Evolutionary conservation across 805 yeast genomes (phyloP), one percentile per base, ranked within the genome.

Genomic region (Wickerhamiella dianesei): DNA sequence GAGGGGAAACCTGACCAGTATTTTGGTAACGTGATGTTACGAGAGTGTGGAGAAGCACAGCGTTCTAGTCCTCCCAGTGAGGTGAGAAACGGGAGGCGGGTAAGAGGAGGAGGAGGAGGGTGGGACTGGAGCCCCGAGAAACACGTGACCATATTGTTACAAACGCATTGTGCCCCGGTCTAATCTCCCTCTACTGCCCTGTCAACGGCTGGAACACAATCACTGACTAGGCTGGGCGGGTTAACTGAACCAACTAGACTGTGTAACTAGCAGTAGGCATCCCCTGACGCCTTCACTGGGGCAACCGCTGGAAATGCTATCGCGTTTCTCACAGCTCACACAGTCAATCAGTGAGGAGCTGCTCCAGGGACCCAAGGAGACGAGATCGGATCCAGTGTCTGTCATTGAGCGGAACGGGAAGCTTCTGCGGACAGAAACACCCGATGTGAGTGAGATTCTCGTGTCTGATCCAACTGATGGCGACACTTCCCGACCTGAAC

Each of bases 291-390:
- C n/a, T n/a, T n/a, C n/a, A n/a, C n/a, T n/a, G n/a, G n/a, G n/a
- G n/a, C n/a, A n/a, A n/a, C n/a, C n/a, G 16, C 44, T 19, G 44
- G 40, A 36, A 12, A 4, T 77, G 82, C 72, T 77, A 55, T 70
- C 74, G 41, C 71, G 75, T 56, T 62, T 79, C 41, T 68, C 80
- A 9, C 85, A 80, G 65, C 57, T 79, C 8, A 73, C 81, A 44
- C 79, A 80, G 64, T 76, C 75, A 46, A 57, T 80, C 35, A 64
- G 75, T 6, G 87, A 80, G 46, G 87, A 80, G 59, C 57, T 25
- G 6, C 32, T 80, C 19, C 66, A 67, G 52, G 75, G 56, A 25
- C 63, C 57, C 39, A 47, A 53, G 4, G 43, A 44, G 5, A 46
- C 37, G 18, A 44, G 43, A 17, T 52, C 47, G 18, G 50, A 52